Percentiles rank a stretch among this genome's conserved stretches.
phyloP scores from a whole-genome alignment of 148 eudicot genomes.

The Fallopia convolvulus region DNA sequence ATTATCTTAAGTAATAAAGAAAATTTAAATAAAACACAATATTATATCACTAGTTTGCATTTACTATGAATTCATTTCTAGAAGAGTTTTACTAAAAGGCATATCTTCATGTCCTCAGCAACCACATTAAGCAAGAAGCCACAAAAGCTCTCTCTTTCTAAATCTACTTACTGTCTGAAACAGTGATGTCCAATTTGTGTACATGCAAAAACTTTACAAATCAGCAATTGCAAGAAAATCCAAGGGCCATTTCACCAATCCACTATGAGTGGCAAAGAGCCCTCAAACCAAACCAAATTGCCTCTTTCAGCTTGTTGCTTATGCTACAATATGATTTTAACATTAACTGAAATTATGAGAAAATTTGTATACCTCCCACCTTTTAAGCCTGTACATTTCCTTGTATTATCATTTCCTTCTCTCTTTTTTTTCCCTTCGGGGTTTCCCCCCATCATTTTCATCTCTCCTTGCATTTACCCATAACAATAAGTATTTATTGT shows the following conservation, averaged over 20 bases:
- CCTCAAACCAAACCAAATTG: neutral
- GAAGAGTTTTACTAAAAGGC: too few species aligned
- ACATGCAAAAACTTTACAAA: too few species aligned
- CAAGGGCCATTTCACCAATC: neutral
- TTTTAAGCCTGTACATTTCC: constrained; percentile 2
- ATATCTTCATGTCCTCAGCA: neutral
- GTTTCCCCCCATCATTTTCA: neutral
- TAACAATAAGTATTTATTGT: neutral
- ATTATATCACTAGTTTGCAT: too few species aligned
- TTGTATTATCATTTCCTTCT: neutral
- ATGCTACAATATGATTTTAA: too few species aligned
- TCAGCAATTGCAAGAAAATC: too few species aligned
- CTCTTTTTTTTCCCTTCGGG: too few species aligned
- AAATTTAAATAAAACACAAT: too few species aligned
- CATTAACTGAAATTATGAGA: too few species aligned
- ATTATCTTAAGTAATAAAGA: too few species aligned
- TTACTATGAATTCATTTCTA: too few species aligned
- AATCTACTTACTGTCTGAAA: neutral
- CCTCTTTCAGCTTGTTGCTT: neutral
- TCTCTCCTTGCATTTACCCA: too few species aligned
- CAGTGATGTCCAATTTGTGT: too few species aligned
- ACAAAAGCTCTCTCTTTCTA: neutral
- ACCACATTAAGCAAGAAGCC: neutral
- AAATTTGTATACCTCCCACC: neutral
- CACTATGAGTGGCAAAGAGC: neutral